These are phyloP conservation scores for Trichocladium antarcticum DNA, from an alignment of 495 filamentous ascomycete genomes.

Conservation along the genomic window DNA sequence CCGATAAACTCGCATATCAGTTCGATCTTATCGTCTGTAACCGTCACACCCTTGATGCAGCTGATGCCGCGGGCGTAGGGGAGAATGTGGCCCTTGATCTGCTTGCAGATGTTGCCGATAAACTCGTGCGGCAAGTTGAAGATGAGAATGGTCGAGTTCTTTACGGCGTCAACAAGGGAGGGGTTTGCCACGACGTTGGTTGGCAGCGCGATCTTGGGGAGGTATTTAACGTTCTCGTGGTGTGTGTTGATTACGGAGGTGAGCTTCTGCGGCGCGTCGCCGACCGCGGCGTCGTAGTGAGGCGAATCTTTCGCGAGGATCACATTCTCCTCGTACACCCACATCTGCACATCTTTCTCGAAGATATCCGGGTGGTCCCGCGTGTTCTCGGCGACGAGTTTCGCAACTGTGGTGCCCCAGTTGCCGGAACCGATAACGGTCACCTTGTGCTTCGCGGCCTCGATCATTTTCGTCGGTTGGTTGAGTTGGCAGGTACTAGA, in stretches of 20 bases:
- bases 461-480: constrained; percentile 25
- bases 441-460: constrained; percentile 69
- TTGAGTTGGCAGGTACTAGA: constrained; percentile 5
- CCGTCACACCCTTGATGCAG: constrained; percentile 96
- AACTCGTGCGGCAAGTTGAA: constrained; percentile 99
- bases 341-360: constrained; percentile 88
- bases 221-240: constrained; percentile 98
- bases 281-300: constrained; percentile 41
- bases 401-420: constrained; percentile 95
- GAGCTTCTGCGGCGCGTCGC: constrained; percentile 64
- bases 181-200: constrained; percentile 82
- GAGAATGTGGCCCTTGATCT: constrained; percentile 76
- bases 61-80: constrained; percentile 90
- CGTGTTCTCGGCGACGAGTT: constrained; percentile 91
- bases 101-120: constrained; percentile 73
- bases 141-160: constrained; percentile 73
- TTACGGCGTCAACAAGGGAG: constrained; percentile 68
- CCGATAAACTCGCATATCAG: constrained; percentile 96
- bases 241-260: constrained; percentile 79
- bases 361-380: constrained; percentile 65
- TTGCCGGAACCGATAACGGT: constrained; percentile 92
- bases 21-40: constrained; percentile 65
- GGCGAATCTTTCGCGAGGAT: constrained; percentile 53
- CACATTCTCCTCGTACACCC: constrained; percentile 86
- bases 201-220: constrained; percentile 74